phyloP scores from a whole-genome alignment of 331 rosid species.

The Arachis monticola region DNA sequence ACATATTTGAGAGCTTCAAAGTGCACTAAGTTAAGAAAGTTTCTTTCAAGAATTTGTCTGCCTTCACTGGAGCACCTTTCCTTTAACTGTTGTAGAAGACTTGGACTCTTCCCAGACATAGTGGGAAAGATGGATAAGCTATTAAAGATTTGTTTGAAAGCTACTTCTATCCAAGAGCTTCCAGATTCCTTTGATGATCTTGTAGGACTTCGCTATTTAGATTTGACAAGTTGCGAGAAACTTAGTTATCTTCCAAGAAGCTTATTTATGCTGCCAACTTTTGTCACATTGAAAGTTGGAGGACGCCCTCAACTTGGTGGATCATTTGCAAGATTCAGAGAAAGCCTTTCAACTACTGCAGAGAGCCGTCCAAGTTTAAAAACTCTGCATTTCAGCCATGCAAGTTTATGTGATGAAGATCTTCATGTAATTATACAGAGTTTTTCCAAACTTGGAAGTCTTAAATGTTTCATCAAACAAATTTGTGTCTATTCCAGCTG shows the following conservation, averaged over 20 bases:
- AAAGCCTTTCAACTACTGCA: background rate
- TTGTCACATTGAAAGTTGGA: background rate
- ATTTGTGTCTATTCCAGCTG: background rate
- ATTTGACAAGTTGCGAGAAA: background rate
- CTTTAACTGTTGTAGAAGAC: background rate
- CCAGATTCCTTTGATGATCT: slow-evolving; percentile 10
- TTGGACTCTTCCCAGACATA: slow-evolving; percentile 19
- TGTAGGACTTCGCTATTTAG: background rate
- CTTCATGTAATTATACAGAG: background rate
- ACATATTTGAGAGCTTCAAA: too few relatives aligned
- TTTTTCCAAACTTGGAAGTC: background rate
- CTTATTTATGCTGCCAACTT: slow-evolving; percentile 15
- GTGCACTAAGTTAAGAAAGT: too few relatives aligned
- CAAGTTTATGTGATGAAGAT: slow-evolving; percentile 10
- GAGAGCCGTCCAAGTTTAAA: background rate
- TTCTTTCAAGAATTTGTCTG: too few relatives aligned
- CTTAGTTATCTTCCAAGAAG: slow-evolving; percentile 7
- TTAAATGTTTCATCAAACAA: background rate
- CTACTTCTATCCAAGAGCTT: background rate
- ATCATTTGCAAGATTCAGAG: background rate
- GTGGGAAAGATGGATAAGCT: background rate
- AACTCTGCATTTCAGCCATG: background rate
- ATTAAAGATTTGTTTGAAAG: background rate
- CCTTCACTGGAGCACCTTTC: too few relatives aligned
- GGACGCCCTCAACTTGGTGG: background rate